phyloP scores from a whole-genome alignment of 2,329 filamentous ascomycete genomes.

The Clarireedia homoeocarpa region DNA sequence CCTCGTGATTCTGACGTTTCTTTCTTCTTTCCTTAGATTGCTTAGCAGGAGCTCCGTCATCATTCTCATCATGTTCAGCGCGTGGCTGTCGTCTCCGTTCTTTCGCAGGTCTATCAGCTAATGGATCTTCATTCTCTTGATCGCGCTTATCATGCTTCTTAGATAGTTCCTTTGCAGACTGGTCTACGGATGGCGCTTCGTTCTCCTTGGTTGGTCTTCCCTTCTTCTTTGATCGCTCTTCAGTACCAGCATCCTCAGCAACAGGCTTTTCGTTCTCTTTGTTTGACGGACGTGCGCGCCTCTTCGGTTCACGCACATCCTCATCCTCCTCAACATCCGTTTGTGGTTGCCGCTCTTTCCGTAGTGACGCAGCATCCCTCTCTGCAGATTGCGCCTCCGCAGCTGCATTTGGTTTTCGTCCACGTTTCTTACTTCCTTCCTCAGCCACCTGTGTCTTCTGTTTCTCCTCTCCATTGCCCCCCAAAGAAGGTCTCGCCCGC shows the following conservation, averaged over 20 bases:
- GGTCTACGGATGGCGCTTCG: background rate
- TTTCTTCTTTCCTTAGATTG: background rate
- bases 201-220: background rate
- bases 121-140: background rate
- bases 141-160: background rate
- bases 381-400: background rate
- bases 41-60: background rate
- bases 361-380: background rate
- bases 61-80: too few relatives aligned
- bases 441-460: background rate
- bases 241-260: background rate
- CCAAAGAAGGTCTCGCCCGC: background rate
- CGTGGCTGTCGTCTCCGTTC: too few relatives aligned
- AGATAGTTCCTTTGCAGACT: background rate
- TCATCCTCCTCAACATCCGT: background rate
- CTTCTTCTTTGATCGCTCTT: background rate
- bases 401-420: background rate
- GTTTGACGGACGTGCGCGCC: background rate
- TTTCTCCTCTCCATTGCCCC: background rate
- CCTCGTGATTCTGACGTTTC: background rate
- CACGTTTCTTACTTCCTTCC: background rate
- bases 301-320: background rate
- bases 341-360: conserved; percentile 2
- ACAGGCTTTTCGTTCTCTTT: background rate
- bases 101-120: too few relatives aligned